Evolutionary conservation across 805 yeast genomes (phyloP).

Genomic region (Yarrowia osloensis): DNA sequence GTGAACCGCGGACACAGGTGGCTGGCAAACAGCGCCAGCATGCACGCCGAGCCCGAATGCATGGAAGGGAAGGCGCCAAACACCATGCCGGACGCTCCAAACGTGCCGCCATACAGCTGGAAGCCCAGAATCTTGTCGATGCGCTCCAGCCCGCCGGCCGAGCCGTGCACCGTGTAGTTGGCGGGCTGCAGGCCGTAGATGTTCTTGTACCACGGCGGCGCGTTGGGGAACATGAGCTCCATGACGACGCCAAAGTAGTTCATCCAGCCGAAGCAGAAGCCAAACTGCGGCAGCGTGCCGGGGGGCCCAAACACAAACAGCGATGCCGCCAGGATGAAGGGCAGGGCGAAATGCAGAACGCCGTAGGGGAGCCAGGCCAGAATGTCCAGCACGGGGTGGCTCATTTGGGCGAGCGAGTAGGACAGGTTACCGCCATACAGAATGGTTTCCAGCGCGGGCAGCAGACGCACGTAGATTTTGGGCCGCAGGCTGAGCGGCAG

Average conservation of each 20-base stretch:
- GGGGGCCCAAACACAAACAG: constrained; percentile 92
- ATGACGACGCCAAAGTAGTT: constrained; percentile 80
- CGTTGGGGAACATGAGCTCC: constrained; percentile 86
- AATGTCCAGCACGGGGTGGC: constrained; percentile 68
- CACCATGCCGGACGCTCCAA: constrained; percentile 83
- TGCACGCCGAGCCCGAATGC: constrained; percentile 91
- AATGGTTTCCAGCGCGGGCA: constrained; percentile 90
- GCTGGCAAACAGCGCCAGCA: constrained; percentile 85
- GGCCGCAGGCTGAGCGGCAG: constrained; percentile 78
- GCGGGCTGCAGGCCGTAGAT: constrained; percentile 87
- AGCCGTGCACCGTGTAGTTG: constrained; percentile 84
- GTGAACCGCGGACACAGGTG: constrained; percentile 76
- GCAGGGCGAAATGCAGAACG: constrained; percentile 82
- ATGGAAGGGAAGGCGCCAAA: constrained; percentile 88
- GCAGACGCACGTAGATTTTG: constrained; percentile 80
- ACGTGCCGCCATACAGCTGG: constrained; percentile 79
- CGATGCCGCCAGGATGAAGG: constrained; percentile 78
- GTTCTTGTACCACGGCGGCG: constrained; percentile 96
- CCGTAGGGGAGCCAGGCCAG: constrained; percentile 97
- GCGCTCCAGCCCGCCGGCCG: constrained; percentile 93
- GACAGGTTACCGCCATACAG: constrained; percentile 88
- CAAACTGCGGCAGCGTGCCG: constrained; percentile 75
- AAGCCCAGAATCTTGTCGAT: constrained; percentile 78
- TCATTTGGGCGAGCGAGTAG: constrained; percentile 74
- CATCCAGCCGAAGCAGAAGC: constrained; percentile 94